phyloP scores from a whole-genome alignment of 2,329 filamentous ascomycete genomes.

The Pezicula rhizophila region DNA sequence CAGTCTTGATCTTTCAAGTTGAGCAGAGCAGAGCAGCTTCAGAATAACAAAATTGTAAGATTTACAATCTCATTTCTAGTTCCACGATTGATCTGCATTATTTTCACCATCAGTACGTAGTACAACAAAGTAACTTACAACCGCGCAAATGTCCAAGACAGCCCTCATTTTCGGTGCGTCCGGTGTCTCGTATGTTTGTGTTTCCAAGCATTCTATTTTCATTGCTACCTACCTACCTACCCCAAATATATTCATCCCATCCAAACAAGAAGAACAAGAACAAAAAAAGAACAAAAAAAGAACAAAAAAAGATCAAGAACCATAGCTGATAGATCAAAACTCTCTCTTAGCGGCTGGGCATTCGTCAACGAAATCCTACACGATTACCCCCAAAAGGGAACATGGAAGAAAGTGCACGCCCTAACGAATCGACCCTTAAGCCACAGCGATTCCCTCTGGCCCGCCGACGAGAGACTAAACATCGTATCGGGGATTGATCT shows the following conservation, averaged over 20 bases:
- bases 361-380: slow-evolving; percentile 41
- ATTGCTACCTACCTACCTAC: too few relatives aligned
- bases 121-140: background rate
- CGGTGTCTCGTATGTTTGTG: slow-evolving; percentile 31
- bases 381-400: slow-evolving; percentile 37
- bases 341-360: slow-evolving; percentile 33
- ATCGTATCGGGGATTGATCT: slow-evolving; percentile 37
- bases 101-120: background rate
- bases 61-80: background rate
- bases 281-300: too few relatives aligned
- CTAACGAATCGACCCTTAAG: slow-evolving; percentile 39
- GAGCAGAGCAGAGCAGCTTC: too few relatives aligned
- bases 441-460: slow-evolving; percentile 30
- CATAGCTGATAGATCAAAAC: too few relatives aligned
- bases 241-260: too few relatives aligned
- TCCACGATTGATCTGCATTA: background rate
- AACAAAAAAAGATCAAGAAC: too few relatives aligned
- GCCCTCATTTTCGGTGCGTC: slow-evolving; percentile 33
- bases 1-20: too few relatives aligned
- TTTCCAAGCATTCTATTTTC: too few relatives aligned
- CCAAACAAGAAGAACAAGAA: too few relatives aligned
- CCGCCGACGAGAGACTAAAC: slow-evolving; percentile 31
- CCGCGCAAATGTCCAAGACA: slow-evolving; percentile 1
- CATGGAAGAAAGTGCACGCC: slow-evolving; percentile 38
- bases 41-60: background rate